Percentiles rank a stretch among this genome's conserved stretches.
These are phyloP conservation scores for Mycosphaerelloides madeirae DNA, from an alignment of 2,329 filamentous ascomycete genomes.

Conservation along the genomic window DNA sequence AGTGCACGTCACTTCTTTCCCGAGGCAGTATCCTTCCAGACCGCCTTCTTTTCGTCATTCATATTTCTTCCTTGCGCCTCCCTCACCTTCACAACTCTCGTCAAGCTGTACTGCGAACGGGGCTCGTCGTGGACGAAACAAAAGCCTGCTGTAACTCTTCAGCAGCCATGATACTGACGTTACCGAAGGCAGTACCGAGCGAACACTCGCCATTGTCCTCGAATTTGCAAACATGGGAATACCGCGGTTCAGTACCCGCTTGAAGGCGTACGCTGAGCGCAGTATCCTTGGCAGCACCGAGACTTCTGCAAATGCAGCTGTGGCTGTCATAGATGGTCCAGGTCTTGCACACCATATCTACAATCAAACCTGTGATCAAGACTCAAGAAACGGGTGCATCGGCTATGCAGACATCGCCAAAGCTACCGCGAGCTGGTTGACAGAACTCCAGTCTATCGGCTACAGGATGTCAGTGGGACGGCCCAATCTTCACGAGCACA, in stretches of 20 bases:
- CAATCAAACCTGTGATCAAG: constrained; percentile 29
- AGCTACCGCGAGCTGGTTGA: constrained; percentile 59
- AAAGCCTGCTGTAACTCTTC: too few relatives aligned
- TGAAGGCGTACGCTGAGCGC: constrained; percentile 15
- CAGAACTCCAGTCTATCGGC: constrained; percentile 51
- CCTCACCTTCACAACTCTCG: too few relatives aligned
- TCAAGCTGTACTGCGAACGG: too few relatives aligned
- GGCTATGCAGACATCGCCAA: constrained; percentile 58
- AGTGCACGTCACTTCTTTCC: too few relatives aligned
- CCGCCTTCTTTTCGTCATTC: too few relatives aligned
- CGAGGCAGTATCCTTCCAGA: too few relatives aligned
- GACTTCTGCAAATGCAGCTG: constrained; percentile 8
- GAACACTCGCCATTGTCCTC: too few relatives aligned
- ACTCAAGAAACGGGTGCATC: neutral
- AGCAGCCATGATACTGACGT: too few relatives aligned
- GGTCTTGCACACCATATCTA: constrained; percentile 71
- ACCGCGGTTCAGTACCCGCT: constrained; percentile 18
- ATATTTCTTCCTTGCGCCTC: too few relatives aligned
- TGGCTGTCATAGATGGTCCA: constrained; percentile 68
- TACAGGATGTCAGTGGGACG: constrained; percentile 57
- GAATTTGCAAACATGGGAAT: constrained; percentile 20
- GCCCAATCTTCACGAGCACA: neutral
- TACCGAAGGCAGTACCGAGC: too few relatives aligned
- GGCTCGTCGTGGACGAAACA: too few relatives aligned
- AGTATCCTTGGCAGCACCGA: constrained; percentile 7